phyloP scores from a whole-genome alignment of 176 grass and related monocot species.

The Cenchrus fungigraminus region DNA sequence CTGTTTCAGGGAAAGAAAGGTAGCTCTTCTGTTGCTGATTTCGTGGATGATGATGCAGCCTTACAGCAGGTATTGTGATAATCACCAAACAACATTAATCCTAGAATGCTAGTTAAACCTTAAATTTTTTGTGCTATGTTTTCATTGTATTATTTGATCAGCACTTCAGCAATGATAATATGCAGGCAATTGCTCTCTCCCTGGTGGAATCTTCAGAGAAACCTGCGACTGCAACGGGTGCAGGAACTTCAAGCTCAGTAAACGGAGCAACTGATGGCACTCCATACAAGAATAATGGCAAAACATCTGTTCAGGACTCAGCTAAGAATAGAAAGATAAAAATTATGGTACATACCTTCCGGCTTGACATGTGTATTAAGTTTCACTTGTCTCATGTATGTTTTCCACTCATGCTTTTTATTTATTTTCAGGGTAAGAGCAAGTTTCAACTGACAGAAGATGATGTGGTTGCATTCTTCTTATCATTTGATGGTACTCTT shows the following conservation, averaged over 20 bases:
- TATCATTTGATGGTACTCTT: slow-evolving; percentile 81
- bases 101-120: slow-evolving; percentile 1
- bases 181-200: slow-evolving; percentile 91
- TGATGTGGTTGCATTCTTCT: slow-evolving; percentile 88
- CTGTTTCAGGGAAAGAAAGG: slow-evolving; percentile 61
- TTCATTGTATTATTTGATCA: background rate
- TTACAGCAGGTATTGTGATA: slow-evolving; percentile 67
- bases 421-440: slow-evolving; percentile 68
- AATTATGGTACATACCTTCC: slow-evolving; percentile 50
- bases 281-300: slow-evolving; percentile 40
- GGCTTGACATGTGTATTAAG: background rate
- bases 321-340: slow-evolving; percentile 57
- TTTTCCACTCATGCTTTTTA: slow-evolving; percentile 7
- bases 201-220: slow-evolving; percentile 47
- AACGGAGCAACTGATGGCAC: slow-evolving; percentile 35
- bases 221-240: background rate
- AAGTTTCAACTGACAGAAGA: slow-evolving; percentile 87
- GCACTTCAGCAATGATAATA: slow-evolving; percentile 24
- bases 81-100: background rate
- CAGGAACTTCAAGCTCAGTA: slow-evolving; percentile 28
- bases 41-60: slow-evolving; percentile 62
- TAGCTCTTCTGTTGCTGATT: slow-evolving; percentile 38
- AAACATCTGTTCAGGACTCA: slow-evolving; percentile 32
- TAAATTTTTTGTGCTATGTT: slow-evolving; percentile 1
- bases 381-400: slow-evolving; percentile 8